Evolutionary conservation across 2,329 filamentous ascomycete genomes (phyloP).

Genomic region (Phoma herbarum): DNA sequence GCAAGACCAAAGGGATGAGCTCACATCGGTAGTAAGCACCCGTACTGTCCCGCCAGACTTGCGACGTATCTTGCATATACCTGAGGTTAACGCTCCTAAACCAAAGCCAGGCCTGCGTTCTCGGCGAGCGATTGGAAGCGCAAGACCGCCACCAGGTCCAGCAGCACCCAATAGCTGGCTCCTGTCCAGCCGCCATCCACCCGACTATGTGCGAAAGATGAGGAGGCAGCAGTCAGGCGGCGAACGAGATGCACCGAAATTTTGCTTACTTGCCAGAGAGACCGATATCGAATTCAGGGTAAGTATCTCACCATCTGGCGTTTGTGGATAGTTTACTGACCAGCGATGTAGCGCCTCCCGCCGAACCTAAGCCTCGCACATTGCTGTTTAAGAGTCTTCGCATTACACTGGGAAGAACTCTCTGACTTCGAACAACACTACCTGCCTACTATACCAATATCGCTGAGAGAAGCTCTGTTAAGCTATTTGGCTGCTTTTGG

Average conservation of each 20-base stretch:
- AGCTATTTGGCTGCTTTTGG: constrained; percentile 65
- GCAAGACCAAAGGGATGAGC: constrained; percentile 54
- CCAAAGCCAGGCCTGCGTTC: constrained; percentile 53
- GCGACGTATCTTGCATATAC: constrained; percentile 55
- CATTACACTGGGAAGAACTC: constrained; percentile 65
- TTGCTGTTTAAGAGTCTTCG: constrained; percentile 62
- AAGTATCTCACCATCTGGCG: constrained; percentile 3
- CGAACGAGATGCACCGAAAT: constrained; percentile 21
- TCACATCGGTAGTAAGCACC: constrained; percentile 54
- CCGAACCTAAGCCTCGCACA: constrained; percentile 58
- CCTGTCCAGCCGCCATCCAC: constrained; percentile 44
- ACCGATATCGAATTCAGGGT: constrained; percentile 42
- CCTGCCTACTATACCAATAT: constrained; percentile 60
- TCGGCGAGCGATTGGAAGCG: constrained; percentile 34
- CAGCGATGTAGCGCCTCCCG: constrained; percentile 42
- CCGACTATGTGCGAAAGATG: constrained; percentile 27
- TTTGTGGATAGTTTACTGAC: constrained; percentile 24
- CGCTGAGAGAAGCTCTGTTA: constrained; percentile 62
- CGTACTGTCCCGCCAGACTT: constrained; percentile 57
- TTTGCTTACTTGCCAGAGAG: constrained; percentile 37
- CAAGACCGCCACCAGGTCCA: constrained; percentile 53
- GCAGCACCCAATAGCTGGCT: constrained; percentile 59
- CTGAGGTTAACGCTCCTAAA: constrained; percentile 56
- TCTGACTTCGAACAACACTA: constrained; percentile 65
- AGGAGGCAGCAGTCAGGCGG: constrained; percentile 26